A percentile compares a stretch with the other conserved stretches of the same genome.
Evolutionary conservation across 305 asterid genomes (phyloP).

Genomic region (Caryopteris hybrid): DNA sequence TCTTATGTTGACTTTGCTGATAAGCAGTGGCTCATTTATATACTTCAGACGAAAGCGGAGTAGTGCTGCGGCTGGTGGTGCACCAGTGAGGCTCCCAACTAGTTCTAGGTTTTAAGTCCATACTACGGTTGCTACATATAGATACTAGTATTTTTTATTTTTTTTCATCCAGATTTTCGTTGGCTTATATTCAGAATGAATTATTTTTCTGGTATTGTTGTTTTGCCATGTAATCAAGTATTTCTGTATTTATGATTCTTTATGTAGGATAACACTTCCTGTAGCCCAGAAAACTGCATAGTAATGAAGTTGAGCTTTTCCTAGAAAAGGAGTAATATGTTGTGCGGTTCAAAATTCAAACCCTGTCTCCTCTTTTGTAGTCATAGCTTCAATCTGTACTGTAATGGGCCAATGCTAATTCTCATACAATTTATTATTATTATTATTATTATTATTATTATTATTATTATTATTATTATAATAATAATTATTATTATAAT

Average conservation of each 20-base stretch:
- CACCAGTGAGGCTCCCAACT: constrained; percentile 57
- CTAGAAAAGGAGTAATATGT: not conserved
- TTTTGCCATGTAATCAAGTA: constrained; percentile 17
- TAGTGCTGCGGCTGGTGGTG: constrained; percentile 39
- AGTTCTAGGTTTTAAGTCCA: constrained; percentile 55
- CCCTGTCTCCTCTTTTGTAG: too few species aligned
- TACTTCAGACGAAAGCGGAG: constrained; percentile 59
- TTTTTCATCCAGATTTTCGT: not conserved
- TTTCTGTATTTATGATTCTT: constrained; percentile 16
- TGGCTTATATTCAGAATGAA: constrained; percentile 14
- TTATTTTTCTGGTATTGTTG: not conserved
- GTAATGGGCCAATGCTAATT: too few species aligned
- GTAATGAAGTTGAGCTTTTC: not conserved
- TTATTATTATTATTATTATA: too few species aligned
- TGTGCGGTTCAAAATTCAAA: not conserved
- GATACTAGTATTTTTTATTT: not conserved
- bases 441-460: too few species aligned
- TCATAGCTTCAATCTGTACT: too few species aligned
- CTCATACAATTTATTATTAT: too few species aligned
- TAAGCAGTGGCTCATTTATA: constrained; percentile 76
- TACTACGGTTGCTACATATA: not conserved
- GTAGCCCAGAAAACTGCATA: not conserved
- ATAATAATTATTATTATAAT: too few species aligned
- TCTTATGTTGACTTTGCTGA: constrained; percentile 58
- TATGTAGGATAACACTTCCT: not conserved